Conservation (phyloP, 2,329 filamentous ascomycete species). For the Arthrobotrys musiformis region DNA sequence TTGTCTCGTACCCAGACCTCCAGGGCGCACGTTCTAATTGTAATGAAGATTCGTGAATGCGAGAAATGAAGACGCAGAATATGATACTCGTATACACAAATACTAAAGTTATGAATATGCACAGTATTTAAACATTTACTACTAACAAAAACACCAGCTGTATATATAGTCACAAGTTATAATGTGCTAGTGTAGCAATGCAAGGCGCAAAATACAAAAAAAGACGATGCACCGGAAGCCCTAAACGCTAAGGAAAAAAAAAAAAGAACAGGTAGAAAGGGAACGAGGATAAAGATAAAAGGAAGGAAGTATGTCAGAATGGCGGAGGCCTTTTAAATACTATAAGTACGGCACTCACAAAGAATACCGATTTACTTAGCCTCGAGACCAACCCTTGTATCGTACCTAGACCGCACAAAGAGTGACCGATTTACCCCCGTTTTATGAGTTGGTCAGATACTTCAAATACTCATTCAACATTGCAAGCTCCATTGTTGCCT, state of each 20-base stretch:
- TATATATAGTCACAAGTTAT: too few species aligned
- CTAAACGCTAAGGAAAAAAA: not conserved
- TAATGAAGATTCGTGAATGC: too few species aligned
- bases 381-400: too few species aligned
- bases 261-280: not conserved
- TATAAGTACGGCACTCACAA: not conserved
- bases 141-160: not conserved
- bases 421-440: too few species aligned
- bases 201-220: not conserved
- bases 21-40: too few species aligned
- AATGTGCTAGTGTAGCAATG: conserved; percentile 1
- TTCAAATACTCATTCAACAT: conserved; percentile 42
- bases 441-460: conserved; percentile 23
- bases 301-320: not conserved
- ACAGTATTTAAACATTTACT: not conserved
- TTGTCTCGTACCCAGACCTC: too few species aligned
- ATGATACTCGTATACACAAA: not conserved
- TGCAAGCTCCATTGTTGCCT: conserved; percentile 46
- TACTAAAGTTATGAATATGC: not conserved
- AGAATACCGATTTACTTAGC: not conserved
- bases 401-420: too few species aligned
- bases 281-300: not conserved
- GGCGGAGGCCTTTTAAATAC: not conserved
- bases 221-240: not conserved
- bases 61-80: not conserved